Percentiles rank a stretch among this genome's conserved stretches.
phyloP scores from a whole-genome alignment of 257 asterid genomes.

The Capsicum rhomboideum region DNA sequence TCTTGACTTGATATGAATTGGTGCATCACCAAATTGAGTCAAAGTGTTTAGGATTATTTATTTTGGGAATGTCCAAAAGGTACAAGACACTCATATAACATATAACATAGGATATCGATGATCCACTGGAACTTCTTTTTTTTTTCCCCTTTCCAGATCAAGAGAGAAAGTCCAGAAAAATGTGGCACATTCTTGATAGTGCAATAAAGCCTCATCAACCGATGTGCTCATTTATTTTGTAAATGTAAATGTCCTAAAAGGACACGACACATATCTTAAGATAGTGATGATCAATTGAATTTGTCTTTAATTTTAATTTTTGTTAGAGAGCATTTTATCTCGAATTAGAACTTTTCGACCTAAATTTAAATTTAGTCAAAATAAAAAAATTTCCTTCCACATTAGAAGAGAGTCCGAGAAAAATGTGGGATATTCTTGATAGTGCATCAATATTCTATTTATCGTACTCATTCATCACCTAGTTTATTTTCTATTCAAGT shows the following conservation, averaged over 20 bases:
- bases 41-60: no score
- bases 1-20: no score
- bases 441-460: background rate
- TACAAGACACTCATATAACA: no score
- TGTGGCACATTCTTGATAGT: no score
- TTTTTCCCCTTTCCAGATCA: background rate
- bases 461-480: background rate
- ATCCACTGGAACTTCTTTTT: background rate
- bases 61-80: background rate
- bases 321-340: no score
- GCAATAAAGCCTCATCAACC: no score
- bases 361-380: no score
- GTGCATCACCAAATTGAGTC: no score
- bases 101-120: background rate
- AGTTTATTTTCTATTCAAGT: background rate
- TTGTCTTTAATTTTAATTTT: no score
- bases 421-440: background rate
- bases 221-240: no score
- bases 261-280: background rate
- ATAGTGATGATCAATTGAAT: background rate
- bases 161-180: background rate
- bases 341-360: no score
- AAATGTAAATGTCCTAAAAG: no score
- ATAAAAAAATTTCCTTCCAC: background rate
- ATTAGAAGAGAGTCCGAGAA: background rate